These are phyloP conservation scores for Ocimum tenuiflorum DNA, from an alignment of 257 asterid genomes.

Conservation along the genomic window DNA sequence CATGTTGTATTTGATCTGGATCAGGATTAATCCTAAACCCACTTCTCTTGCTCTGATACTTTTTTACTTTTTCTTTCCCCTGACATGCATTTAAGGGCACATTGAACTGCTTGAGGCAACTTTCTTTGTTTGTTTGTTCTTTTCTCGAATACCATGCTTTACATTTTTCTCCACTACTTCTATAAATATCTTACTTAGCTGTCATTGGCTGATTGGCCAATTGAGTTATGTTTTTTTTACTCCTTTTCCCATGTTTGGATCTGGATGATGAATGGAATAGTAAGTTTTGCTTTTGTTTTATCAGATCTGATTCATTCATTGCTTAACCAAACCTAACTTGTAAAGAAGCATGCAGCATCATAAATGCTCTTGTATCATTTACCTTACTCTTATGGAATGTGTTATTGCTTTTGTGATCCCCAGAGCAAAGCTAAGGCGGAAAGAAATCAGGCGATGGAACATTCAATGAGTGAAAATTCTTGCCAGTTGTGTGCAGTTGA, in stretches of 20 bases:
- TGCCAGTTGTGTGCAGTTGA: conserved; percentile 99
- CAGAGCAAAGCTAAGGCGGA: conserved; percentile 97
- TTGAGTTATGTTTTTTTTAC: not conserved
- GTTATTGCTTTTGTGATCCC: conserved; percentile 14
- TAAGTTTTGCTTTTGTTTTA: conserved; percentile 5
- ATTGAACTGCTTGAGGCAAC: conserved; percentile 2
- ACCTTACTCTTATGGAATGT: not conserved
- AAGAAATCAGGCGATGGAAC: conserved; percentile 90
- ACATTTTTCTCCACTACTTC: not conserved
- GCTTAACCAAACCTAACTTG: conserved; percentile 6
- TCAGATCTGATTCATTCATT: conserved; percentile 4
- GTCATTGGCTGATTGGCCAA: not conserved
- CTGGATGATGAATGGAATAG: not conserved
- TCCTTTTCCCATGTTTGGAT: not conserved
- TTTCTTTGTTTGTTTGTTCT: not conserved
- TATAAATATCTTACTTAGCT: not conserved
- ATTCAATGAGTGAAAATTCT: conserved; percentile 81
- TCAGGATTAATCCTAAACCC: not conserved
- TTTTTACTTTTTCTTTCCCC: not conserved
- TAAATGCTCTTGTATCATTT: conserved; percentile 3
- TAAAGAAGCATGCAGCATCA: conserved; percentile 6
- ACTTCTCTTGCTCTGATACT: not conserved
- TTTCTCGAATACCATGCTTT: not conserved
- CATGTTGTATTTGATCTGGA: not conserved
- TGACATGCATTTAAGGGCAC: conserved; percentile 1